Evolutionary conservation across 208 protist genomes (phyloP), one percentile per base, ranked within the genome.

Genomic region (Acanthamoeba sp.): DNA sequence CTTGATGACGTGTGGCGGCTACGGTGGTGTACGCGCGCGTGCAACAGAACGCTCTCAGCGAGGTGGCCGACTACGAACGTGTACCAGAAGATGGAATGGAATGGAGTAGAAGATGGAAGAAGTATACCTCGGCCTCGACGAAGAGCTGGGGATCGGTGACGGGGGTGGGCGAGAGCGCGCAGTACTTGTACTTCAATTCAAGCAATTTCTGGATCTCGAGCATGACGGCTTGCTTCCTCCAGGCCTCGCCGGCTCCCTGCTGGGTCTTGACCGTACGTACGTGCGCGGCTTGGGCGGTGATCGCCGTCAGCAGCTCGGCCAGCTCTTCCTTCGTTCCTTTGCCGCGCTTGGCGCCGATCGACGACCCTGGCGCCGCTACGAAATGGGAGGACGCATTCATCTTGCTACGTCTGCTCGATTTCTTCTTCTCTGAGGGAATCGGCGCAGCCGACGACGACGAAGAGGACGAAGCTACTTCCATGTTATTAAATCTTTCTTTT

Each of bases 131-230:
- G 6, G 85, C 20, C 34, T 66, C 85, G 50, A 91, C 85, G 38
- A 91, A 62, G 24, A 91, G 42, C 32, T 91, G 36, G n/a, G 85
- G 85, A 6, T 34, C 42, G 48, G 85, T 91, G 27, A 91, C 38
- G 34, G 85, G 85, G 45, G 42, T 48, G 5, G 85, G 85, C 32
- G 85, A 91, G 85, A 91, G 85, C 10, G 52, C 29, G 48, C 85
- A 91, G 85, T 91, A 91, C 18, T 91, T 16, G 42, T 91, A 91
- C 85, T 91, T 91, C 27, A 91, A 34, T 48, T 91, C 85, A 18
- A 91, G 29, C 12, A 91, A 34, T 45, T 69, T 71, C 14, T 52
- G 42, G 57, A 91, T 91, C 24, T 62, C 52, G 85, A 42, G 24
- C 85, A 91, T 91, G 20, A 91, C 85, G 0, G 52, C 52, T 71